A percentile compares a stretch with the other conserved stretches of the same genome.
Evolutionary conservation across 345 rosid genomes (phyloP).

Genomic region (Aquilaria malaccensis): DNA sequence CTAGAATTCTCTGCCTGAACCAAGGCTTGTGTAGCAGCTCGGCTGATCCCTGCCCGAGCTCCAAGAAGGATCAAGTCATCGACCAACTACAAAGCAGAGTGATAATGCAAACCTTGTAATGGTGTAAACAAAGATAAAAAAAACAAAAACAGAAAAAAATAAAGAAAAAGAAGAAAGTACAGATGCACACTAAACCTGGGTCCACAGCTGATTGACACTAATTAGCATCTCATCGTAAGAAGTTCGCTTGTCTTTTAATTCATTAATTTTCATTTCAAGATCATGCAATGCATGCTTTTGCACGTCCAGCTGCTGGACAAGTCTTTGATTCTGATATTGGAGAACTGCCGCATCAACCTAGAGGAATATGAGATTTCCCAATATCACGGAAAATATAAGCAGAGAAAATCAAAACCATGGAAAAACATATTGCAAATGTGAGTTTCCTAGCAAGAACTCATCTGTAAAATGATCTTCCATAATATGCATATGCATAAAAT

Average conservation of each 20-base stretch:
- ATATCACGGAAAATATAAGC: background rate
- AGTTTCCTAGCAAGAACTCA: background rate
- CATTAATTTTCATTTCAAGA: constrained; percentile 51
- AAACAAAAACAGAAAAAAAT: background rate
- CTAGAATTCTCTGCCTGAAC: constrained; percentile 33
- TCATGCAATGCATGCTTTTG: constrained; percentile 67
- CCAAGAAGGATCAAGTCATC: constrained; percentile 81
- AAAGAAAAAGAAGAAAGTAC: background rate
- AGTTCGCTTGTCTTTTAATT: constrained; percentile 46
- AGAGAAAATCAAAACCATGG: background rate
- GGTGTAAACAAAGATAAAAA: background rate
- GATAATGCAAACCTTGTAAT: background rate
- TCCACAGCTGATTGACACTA: constrained; percentile 64
- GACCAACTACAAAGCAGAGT: constrained; percentile 51
- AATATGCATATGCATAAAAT: background rate
- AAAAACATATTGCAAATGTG: background rate
- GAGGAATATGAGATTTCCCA: background rate
- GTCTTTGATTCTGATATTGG: constrained; percentile 77
- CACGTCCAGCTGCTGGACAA: constrained; percentile 66
- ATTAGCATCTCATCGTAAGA: constrained; percentile 61
- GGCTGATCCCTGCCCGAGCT: constrained; percentile 59
- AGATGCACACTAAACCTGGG: constrained; percentile 36
- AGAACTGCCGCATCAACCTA: constrained; percentile 80
- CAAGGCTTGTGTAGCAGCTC: constrained; percentile 34
- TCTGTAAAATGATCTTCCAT: background rate